Evolutionary conservation across 2,329 filamentous ascomycete species (phyloP).

Genomic region (Pseudocercospora crystallina): DNA sequence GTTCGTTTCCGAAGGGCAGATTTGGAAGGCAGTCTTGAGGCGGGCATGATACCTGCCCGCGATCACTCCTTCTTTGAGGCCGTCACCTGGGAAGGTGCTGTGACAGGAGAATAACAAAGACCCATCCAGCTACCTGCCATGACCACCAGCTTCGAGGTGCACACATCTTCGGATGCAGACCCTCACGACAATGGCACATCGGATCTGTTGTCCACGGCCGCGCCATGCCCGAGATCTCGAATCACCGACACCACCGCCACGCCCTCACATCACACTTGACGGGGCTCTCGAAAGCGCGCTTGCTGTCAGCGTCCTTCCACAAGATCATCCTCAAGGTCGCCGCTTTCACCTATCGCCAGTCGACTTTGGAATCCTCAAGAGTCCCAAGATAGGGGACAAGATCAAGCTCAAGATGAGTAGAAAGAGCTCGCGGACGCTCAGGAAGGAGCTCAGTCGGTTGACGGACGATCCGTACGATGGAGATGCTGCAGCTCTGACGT

Average conservation of each 20-base stretch:
- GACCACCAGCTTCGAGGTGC: no score
- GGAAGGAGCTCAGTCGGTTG: slow-evolving; percentile 13
- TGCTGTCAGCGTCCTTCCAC: slow-evolving; percentile 3
- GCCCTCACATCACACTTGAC: slow-evolving; percentile 5
- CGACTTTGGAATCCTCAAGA: slow-evolving; percentile 13
- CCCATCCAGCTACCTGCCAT: no score
- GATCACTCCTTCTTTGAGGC: no score
- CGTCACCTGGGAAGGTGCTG: no score
- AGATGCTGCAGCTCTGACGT: slow-evolving; percentile 11
- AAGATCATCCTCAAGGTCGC: slow-evolving; percentile 14
- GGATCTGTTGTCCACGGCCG: slow-evolving; percentile 11
- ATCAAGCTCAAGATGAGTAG: slow-evolving; percentile 18
- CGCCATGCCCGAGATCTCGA: not conserved
- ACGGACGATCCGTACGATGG: slow-evolving; percentile 5
- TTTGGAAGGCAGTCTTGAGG: no score
- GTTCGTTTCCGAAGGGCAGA: no score
- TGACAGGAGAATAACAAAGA: no score
- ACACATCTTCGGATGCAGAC: not conserved
- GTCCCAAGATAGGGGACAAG: slow-evolving; percentile 15
- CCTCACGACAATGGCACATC: slow-evolving; percentile 7
- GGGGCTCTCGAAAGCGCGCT: slow-evolving; percentile 2
- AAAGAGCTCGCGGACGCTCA: slow-evolving; percentile 14
- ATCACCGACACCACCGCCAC: slow-evolving; percentile 4
- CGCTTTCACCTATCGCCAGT: slow-evolving; percentile 13
- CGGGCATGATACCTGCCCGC: no score